A percentile compares a stretch with the other conserved stretches of the same genome.
Conservation (phyloP, 78 protist genomes). For the Guillardia theta region DNA sequence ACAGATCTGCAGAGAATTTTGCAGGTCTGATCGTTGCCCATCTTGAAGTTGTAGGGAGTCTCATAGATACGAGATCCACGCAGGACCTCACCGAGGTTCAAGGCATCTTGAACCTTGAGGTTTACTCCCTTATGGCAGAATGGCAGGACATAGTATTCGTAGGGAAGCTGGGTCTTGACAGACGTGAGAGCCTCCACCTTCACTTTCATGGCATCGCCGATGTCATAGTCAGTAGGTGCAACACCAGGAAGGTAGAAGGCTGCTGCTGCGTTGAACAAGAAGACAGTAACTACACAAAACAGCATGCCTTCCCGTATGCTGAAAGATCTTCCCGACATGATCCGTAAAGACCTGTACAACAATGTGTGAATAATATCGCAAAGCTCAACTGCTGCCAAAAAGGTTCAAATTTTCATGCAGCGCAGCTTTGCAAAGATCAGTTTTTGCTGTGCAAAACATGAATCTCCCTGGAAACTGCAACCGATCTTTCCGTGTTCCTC, state of each 20-base stretch:
- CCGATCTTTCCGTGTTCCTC: too few relatives aligned
- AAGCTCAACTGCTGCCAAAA: too few relatives aligned
- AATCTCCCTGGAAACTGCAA: too few relatives aligned
- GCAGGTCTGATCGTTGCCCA: constrained; percentile 26
- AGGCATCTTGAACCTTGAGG: neutral
- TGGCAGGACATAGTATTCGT: constrained; percentile 32
- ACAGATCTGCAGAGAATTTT: neutral
- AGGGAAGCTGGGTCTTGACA: constrained; percentile 25
- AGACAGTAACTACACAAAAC: too few relatives aligned
- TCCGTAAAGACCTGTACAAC: too few relatives aligned
- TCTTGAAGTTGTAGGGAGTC: constrained; percentile 21
- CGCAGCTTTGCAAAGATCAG: too few relatives aligned
- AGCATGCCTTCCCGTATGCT: too few relatives aligned
- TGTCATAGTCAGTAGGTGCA: neutral
- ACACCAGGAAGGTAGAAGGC: constrained; percentile 38
- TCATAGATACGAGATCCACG: neutral
- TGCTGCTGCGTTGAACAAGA: too few relatives aligned
- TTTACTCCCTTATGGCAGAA: constrained; percentile 1
- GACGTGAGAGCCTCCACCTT: constrained; percentile 28
- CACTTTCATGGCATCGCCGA: neutral
- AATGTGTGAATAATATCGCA: too few relatives aligned
- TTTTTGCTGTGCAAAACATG: too few relatives aligned
- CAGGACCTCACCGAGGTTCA: constrained; percentile 38
- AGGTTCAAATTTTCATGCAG: too few relatives aligned
- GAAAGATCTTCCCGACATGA: too few relatives aligned